Evolutionary conservation across 352 stramenopile species (phyloP), one percentile per base, ranked within the genome.

Genomic region (Globisporangium nodosum): DNA sequence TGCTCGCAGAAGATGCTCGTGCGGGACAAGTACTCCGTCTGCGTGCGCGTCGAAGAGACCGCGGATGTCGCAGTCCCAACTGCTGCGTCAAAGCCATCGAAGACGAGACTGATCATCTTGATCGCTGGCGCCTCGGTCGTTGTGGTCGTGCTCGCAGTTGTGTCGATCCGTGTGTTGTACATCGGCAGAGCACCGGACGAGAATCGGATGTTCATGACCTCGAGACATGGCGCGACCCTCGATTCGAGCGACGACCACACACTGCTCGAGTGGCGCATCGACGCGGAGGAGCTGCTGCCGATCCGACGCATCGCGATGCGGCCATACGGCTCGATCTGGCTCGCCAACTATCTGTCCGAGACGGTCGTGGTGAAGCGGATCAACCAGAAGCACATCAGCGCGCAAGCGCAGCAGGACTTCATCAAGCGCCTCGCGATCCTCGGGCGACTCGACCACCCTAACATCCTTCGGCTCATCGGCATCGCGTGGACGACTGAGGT

Each of bases 381-480:
- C 58, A 58, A 64, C 37, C 58, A 64, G 35, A 64, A 64, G 58
- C 58, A 58, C 31, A 64, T 64, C 52, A 64, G 58, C 20, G 58
- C 58, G 1, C 45, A 49, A 5, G 58, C 45, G 64, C 63, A 39
- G 24, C 54, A 8, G 52, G 56, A 9, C 60, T 94, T 96, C 57
- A 55, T 90, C 13, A 69, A 73, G 13, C 83, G 93, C 33, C 87
- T 96, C 50, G 74, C 74, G 39, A 76, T 90, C 50, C 64, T 92
- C 21, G 76, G 65, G 2, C 67, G 68, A 0, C 52, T 94, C 16
- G 68, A 73, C 12, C 85, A 96, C 45, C 77, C 81, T 7, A 90
- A 90, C 54, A 91, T 96, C 21, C 63, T 95, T 16, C 65, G 78
- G 20, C 88, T 96, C 45, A 64, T 92, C n/a, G 87, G 87, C 7